Evolutionary conservation across 1,284 basidiomycete species (phyloP).

Genomic region (Trichosporon asahii): DNA sequence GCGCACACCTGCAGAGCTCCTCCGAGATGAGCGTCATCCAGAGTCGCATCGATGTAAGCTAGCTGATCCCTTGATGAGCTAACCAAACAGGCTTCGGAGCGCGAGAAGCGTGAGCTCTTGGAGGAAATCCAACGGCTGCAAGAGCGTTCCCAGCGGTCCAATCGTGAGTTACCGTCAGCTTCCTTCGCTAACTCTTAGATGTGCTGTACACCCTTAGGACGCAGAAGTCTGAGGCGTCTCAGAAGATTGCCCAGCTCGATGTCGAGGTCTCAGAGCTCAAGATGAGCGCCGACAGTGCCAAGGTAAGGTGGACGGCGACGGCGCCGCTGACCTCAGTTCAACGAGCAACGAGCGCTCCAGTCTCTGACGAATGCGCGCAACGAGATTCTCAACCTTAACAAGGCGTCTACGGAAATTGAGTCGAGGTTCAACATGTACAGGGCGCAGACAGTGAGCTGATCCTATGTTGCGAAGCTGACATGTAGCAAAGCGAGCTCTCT

Average conservation of each 20-base stretch:
- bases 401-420: constrained; percentile 40
- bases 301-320: constrained; percentile 26
- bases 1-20: constrained; percentile 31
- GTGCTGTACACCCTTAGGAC: constrained; percentile 41
- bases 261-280: constrained; percentile 79
- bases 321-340: constrained; percentile 35
- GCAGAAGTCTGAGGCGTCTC: constrained; percentile 41
- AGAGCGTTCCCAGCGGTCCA: constrained; percentile 31
- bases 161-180: constrained; percentile 30
- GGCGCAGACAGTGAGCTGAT: constrained; percentile 38
- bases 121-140: constrained; percentile 44
- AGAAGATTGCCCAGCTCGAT: constrained; percentile 79
- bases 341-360: constrained; percentile 39
- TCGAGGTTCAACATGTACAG: constrained; percentile 44
- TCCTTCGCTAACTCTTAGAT: constrained; percentile 31
- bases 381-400: constrained; percentile 39
- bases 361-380: constrained; percentile 39
- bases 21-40: constrained; percentile 41
- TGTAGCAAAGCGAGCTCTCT: constrained; percentile 43
- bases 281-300: constrained; percentile 57
- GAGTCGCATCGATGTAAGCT: constrained; percentile 39
- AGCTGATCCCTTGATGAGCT: neutral
- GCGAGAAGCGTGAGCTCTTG: constrained; percentile 46
- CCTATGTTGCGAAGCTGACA: too few relatives aligned
- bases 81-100: constrained; percentile 35